These are phyloP conservation scores for Pythium myriotylum DNA, from an alignment of 352 stramenopile species.

Conservation along the genomic window DNA sequence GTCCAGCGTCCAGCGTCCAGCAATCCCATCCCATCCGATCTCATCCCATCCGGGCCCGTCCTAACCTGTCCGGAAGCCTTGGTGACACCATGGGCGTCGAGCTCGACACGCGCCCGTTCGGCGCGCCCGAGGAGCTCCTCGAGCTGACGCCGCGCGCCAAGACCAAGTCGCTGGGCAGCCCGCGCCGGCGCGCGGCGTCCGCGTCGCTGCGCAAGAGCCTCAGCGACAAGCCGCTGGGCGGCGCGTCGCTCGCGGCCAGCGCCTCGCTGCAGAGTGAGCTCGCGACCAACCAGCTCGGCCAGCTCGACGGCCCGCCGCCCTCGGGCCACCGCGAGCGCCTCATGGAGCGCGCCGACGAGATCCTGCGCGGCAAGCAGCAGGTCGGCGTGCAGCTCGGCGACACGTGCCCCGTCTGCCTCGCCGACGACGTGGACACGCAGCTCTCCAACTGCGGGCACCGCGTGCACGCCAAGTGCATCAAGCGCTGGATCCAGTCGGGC, in stretches of 20 bases:
- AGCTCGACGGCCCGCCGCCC: constrained; percentile 5
- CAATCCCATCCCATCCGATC: neutral
- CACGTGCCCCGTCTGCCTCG: constrained; percentile 73
- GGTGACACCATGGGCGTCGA: constrained; percentile 20
- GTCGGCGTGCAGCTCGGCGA: constrained; percentile 67
- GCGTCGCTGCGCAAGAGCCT: constrained; percentile 31
- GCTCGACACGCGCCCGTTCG: constrained; percentile 17
- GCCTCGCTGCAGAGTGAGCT: constrained; percentile 37
- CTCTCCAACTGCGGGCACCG: constrained; percentile 63
- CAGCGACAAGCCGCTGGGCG: constrained; percentile 33
- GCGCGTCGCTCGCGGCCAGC: constrained; percentile 22
- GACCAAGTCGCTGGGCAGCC: constrained; percentile 14
- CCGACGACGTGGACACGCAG: constrained; percentile 73
- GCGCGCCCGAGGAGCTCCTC: constrained; percentile 11
- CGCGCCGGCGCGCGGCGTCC: constrained; percentile 1
- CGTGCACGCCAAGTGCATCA: constrained; percentile 81
- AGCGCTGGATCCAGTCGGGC: constrained; percentile 70
- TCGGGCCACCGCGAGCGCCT: constrained; percentile 42
- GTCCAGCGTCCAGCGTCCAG: neutral
- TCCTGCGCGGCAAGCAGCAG: constrained; percentile 57
- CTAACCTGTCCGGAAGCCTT: constrained; percentile 1
- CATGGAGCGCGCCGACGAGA: constrained; percentile 62
- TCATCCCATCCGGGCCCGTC: neutral
- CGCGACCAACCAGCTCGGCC: constrained; percentile 25
- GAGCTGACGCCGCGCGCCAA: constrained; percentile 17